Evolutionary conservation across 352 stramenopile species (phyloP), one percentile per base, ranked within the genome.

Genomic region (Globisporangium uncinulatum): DNA sequence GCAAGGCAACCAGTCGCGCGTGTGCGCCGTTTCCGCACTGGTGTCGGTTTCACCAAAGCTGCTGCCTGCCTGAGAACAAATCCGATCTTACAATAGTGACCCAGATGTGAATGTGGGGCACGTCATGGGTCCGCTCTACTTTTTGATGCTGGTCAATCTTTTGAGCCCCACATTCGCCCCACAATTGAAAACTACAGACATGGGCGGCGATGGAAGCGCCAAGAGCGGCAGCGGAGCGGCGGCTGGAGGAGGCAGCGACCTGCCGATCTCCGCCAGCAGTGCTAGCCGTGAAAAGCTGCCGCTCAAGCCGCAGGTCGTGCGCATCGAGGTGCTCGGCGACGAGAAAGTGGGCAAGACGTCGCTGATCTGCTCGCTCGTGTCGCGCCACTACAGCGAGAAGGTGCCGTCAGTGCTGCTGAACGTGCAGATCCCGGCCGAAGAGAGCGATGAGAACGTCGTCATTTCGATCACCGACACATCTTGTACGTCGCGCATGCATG

Each of bases 261-360:
- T 59, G 55, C 51, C 45, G 50, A 31, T 24, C 6, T 17, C 19
- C 14, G 32, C n/a, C 8, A 49, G 41, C 21, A 51, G 13, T 17
- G 21, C 21, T 6, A 41, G 34, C 21, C 71, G 73, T 37, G 67
- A 82, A 45, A 86, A 85, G 67, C 68, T 76, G 51, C 66, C 71
- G 50, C 61, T 83, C 32, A 92, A 92, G 68, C 77, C 83, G 54
- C 85, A 92, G 67, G 70, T 91, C 54, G 84, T 94, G 56, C 85
- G 83, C 60, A 92, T 96, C 59, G 86, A 95, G 56, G 84, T 96
- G 46, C 59, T 95, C 52, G 87, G 87, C 62, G 87, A 96, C 66
- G 86, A 94, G 67, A 94, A 91, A 71, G 83, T 94, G 58, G 87
- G 87, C 65, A 96, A 96, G 72, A 95, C 86, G 58, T 95, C 87